phyloP scores from a whole-genome alignment of 1,284 basidiomycete species.

The Puccinia triticina region DNA sequence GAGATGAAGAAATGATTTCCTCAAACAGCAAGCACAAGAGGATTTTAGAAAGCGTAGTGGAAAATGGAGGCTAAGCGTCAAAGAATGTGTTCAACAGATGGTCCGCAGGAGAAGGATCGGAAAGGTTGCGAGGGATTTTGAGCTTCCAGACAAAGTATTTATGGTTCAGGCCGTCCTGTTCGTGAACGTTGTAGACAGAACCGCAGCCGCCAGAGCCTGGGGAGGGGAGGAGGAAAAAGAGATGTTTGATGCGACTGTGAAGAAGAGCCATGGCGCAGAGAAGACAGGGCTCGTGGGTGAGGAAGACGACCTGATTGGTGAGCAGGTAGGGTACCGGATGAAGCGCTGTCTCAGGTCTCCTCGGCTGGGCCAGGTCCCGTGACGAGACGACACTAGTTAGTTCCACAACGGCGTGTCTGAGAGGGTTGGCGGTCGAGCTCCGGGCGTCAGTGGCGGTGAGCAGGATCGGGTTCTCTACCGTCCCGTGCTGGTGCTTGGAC shows the following conservation, averaged over 20 bases:
- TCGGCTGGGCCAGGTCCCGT: conserved; percentile 56
- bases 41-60: no score
- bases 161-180: conserved; percentile 45
- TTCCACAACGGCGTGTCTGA: conserved; percentile 80
- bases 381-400: conserved; percentile 67
- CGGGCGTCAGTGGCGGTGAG: conserved; percentile 71
- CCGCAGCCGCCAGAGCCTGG: conserved; percentile 61
- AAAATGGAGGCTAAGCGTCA: neutral
- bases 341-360: conserved; percentile 12
- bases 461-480: conserved; percentile 54
- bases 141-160: conserved; percentile 44
- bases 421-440: conserved; percentile 69
- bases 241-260: conserved; percentile 83
- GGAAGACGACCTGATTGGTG: conserved; percentile 77
- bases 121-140: neutral
- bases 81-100: conserved; percentile 1
- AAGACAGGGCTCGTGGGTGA: conserved; percentile 89
- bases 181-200: conserved; percentile 40
- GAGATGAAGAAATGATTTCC: no score
- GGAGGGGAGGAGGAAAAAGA: conserved; percentile 76
- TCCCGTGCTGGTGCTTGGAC: neutral
- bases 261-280: conserved; percentile 93
- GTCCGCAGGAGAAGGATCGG: neutral
- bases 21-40: no score
- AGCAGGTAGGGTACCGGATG: conserved; percentile 70